Evolutionary conservation across 2,329 filamentous ascomycete genomes (phyloP).

Genomic region (Orbilia javanica): DNA sequence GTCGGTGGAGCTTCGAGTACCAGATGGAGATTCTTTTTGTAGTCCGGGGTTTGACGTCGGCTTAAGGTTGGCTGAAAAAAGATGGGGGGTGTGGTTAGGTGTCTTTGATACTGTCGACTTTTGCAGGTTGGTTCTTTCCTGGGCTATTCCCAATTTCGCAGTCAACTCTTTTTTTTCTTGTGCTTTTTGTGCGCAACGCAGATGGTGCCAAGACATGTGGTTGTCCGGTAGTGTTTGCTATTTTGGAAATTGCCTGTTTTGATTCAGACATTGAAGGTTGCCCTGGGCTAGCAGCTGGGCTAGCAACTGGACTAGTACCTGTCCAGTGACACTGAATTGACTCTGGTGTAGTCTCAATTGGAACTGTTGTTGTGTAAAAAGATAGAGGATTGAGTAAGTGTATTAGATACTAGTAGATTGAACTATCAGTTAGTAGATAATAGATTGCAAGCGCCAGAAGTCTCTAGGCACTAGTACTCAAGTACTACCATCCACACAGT

Average conservation of each 20-base stretch:
- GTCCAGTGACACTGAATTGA: no score
- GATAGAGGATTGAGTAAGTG: no score
- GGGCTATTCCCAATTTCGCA: conserved; percentile 58
- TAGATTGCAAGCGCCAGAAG: no score
- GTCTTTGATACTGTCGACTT: conserved; percentile 13
- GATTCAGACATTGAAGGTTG: background rate
- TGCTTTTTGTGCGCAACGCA: conserved; percentile 57
- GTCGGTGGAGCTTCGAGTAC: conserved; percentile 16
- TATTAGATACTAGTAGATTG: no score
- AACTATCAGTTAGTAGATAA: no score
- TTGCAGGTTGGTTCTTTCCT: conserved; percentile 24
- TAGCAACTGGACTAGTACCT: no score
- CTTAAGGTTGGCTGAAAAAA: conserved; percentile 23
- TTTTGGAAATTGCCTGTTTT: background rate
- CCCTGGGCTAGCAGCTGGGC: no score
- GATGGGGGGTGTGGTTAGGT: conserved; percentile 21
- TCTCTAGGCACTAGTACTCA: no score
- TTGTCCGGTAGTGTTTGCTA: no score
- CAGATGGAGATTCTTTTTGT: background rate
- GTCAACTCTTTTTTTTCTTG: conserved; percentile 51
- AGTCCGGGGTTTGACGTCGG: conserved; percentile 17
- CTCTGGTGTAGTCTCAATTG: no score
- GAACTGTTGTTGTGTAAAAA: no score
- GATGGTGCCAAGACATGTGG: conserved; percentile 42
- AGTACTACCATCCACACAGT: no score